These are phyloP conservation scores for Naganishia onofrii DNA, from an alignment of 768 basidiomycete genomes.

Conservation along the genomic window DNA sequence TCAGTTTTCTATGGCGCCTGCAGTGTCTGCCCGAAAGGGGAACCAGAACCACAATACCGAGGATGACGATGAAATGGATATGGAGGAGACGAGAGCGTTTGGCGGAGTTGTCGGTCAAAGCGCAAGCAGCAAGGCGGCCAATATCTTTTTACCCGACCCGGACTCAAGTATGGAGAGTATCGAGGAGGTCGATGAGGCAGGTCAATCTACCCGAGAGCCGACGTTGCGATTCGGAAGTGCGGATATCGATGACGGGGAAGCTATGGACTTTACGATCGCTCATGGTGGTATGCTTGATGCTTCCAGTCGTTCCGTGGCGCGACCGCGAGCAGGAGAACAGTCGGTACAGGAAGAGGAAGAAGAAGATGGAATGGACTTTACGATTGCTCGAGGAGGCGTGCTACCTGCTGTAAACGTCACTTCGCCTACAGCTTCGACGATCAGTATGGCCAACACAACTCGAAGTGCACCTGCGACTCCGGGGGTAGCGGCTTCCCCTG, in stretches of 20 bases:
- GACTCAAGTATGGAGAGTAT: constrained; percentile 22
- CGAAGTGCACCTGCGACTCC: constrained; percentile 1
- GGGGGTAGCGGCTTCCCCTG: constrained; percentile 32
- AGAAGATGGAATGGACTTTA: constrained; percentile 46
- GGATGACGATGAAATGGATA: constrained; percentile 44
- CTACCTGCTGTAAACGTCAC: constrained; percentile 25
- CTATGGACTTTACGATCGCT: constrained; percentile 53
- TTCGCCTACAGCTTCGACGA: constrained; percentile 17
- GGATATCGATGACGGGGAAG: constrained; percentile 40
- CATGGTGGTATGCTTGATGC: constrained; percentile 48
- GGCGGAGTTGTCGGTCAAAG: constrained; percentile 39
- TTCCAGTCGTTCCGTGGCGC: constrained; percentile 39
- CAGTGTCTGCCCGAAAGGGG: not conserved
- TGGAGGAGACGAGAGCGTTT: constrained; percentile 47
- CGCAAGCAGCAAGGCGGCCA: constrained; percentile 28
- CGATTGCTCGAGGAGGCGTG: constrained; percentile 44
- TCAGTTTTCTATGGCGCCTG: constrained; percentile 4
- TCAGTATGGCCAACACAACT: constrained; percentile 11
- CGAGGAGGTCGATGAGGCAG: constrained; percentile 31
- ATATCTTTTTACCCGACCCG: constrained; percentile 14
- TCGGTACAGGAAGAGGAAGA: constrained; percentile 32
- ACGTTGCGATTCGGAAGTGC: constrained; percentile 33
- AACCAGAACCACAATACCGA: constrained; percentile 6
- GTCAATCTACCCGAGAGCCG: constrained; percentile 18
- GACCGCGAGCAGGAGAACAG: constrained; percentile 5